Base-by-base conservation (phyloP, 805 yeast species). In the Wickerhamomyces canadensis region DNA sequence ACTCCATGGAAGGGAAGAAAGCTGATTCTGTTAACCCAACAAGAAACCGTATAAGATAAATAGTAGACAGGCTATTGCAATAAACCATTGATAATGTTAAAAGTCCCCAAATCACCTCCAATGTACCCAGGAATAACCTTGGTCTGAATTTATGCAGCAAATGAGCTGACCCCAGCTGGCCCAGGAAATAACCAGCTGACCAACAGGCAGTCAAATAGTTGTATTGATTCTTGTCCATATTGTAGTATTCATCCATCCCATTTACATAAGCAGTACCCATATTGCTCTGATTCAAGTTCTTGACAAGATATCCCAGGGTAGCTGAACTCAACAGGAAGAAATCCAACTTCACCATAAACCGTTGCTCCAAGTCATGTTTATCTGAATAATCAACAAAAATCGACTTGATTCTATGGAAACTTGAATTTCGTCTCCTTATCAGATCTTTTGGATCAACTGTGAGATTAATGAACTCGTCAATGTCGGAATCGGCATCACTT, bases 181-280 rank as follows among this genome's bases (percentile, higher is more conserved):
- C 76, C 32, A 72, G 45, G 27, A 70, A 62, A 38, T 72, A 72
- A 5, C 78, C 78, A 11, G 64, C 64, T 0, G 76, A 64, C 67
- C 68, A 71, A 24, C 62, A 44, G 0, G 75, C 60, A 6, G 53
- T 52, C 45, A 70, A 43, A 42, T 67, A 67, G 42, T 72, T 71
- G 42, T 62, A 65, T 38, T 73, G 71, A 37, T 63, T 65, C 14
- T 54, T 58, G 31, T 55, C 49, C 66, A 69, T 63, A 12, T 50
- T 38, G 35, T 60, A 65, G 45, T 62, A 58, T 44, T 68, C 67
- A 40, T 61, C 57, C 73, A 67, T 54, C 4, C 34, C 34, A 16
- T 31, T 31, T n/a, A 68, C 58, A 45, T 65, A 67, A 2, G 74
- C 72, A 2, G 65, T 65, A 17, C 62, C 53, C 21, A 68, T 49